Evolutionary conservation across 345 rosid genomes (phyloP).

Genomic region (Limnanthes douglasii): DNA sequence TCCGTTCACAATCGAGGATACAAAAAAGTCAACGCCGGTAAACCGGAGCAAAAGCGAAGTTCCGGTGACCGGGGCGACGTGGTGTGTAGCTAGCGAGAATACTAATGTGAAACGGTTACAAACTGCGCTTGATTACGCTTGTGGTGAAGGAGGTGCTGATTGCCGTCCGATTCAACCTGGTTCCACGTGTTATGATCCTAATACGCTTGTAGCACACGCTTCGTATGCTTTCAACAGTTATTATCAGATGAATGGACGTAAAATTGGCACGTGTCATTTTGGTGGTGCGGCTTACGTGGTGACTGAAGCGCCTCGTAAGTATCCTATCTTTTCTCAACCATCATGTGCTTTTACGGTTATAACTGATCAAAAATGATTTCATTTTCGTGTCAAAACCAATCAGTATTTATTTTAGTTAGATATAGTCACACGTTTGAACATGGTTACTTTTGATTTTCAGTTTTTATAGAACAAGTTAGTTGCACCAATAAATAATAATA

Average conservation of each 20-base stretch:
- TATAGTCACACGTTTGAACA: too few relatives aligned
- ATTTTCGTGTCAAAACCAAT: too few relatives aligned
- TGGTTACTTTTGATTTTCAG: too few relatives aligned
- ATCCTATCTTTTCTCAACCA: conserved; percentile 8
- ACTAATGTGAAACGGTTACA: conserved; percentile 37
- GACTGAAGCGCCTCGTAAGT: conserved; percentile 62
- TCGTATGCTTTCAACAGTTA: conserved; percentile 93
- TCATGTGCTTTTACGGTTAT: too few relatives aligned
- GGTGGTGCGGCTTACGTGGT: conserved; percentile 75
- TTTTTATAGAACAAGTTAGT: too few relatives aligned
- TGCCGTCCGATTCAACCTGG: conserved; percentile 76
- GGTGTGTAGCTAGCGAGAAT: conserved; percentile 71
- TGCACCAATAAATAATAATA: too few relatives aligned
- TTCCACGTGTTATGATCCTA: conserved; percentile 62
- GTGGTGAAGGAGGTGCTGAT: conserved; percentile 90
- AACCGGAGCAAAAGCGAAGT: conserved; percentile 15
- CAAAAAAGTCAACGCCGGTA: conserved; percentile 11
- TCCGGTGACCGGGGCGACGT: conserved; percentile 45
- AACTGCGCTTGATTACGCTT: conserved; percentile 64
- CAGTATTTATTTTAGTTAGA: too few relatives aligned
- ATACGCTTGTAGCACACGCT: conserved; percentile 72
- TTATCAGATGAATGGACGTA: conserved; percentile 75
- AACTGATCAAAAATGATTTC: too few relatives aligned
- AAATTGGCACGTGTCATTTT: conserved; percentile 59
- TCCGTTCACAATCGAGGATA: conserved; percentile 21